Evolutionary conservation across 2,329 filamentous ascomycete genomes (phyloP).

Genomic region (Macroventuria anomochaeta): DNA sequence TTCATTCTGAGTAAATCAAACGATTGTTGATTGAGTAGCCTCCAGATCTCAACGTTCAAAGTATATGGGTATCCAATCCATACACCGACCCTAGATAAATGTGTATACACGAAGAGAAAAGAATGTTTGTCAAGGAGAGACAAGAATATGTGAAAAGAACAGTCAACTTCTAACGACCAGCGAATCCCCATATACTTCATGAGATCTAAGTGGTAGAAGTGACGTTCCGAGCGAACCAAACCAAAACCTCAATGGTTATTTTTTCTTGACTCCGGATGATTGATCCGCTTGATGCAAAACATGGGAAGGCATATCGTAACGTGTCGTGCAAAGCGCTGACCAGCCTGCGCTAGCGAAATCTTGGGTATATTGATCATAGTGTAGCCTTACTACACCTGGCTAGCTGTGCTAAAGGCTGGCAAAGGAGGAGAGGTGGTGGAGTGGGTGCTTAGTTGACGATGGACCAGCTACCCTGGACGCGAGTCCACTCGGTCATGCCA

Average conservation of each 20-base stretch:
- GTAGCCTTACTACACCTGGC: constrained; percentile 20
- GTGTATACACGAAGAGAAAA: constrained; percentile 36
- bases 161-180: constrained; percentile 11
- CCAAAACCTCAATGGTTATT: constrained; percentile 21
- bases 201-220: constrained; percentile 21
- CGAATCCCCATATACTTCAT: constrained; percentile 32
- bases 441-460: constrained; percentile 27
- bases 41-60: constrained; percentile 21
- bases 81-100: constrained; percentile 20
- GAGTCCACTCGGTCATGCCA: constrained; percentile 29
- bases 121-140: constrained; percentile 33
- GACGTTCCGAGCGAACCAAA: constrained; percentile 20
- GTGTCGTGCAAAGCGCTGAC: constrained; percentile 51
- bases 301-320: constrained; percentile 35
- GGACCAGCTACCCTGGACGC: constrained; percentile 37
- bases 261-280: constrained; percentile 33
- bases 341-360: constrained; percentile 48
- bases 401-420: constrained; percentile 33
- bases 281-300: constrained; percentile 34
- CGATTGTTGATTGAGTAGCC: constrained; percentile 18
- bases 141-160: constrained; percentile 31
- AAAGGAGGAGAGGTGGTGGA: constrained; percentile 21
- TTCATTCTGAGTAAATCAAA: constrained; percentile 20
- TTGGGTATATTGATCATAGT: constrained; percentile 39
- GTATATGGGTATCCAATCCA: constrained; percentile 27